Conservation (phyloP, 2,329 filamentous ascomycete species). For the Xylariaceae sp. region DNA sequence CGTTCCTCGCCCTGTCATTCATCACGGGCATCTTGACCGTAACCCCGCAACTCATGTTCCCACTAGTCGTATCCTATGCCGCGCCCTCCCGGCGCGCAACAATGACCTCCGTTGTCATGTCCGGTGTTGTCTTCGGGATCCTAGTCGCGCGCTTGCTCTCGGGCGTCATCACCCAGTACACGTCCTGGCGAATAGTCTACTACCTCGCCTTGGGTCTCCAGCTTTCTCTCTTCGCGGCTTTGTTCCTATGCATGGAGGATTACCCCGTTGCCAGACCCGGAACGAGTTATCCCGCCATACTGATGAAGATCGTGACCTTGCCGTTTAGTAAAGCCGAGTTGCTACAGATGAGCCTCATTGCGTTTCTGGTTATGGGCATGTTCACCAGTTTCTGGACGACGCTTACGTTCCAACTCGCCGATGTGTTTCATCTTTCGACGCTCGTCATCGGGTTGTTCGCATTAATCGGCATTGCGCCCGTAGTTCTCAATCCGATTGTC, state of each 20-base stretch:
- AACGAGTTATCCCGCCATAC: constrained; percentile 62
- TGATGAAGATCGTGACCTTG: constrained; percentile 64
- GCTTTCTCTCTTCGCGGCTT: constrained; percentile 59
- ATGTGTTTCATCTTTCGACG: constrained; percentile 27
- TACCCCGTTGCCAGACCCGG: constrained; percentile 74
- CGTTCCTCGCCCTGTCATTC: constrained; percentile 70
- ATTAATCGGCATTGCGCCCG: constrained; percentile 28
- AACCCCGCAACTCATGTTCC: constrained; percentile 77
- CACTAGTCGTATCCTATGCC: constrained; percentile 75
- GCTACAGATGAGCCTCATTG: constrained; percentile 66
- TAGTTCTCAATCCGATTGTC: constrained; percentile 28
- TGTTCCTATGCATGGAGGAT: constrained; percentile 76
- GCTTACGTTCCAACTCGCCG: constrained; percentile 29
- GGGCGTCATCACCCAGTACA: constrained; percentile 71
- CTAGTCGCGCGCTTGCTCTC: constrained; percentile 73
- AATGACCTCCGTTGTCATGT: constrained; percentile 71
- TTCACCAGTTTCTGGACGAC: constrained; percentile 55
- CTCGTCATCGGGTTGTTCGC: constrained; percentile 30
- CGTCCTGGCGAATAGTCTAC: constrained; percentile 74
- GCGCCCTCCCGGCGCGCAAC: constrained; percentile 65
- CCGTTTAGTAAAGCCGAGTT: constrained; percentile 65
- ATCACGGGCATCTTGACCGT: constrained; percentile 75
- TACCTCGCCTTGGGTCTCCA: constrained; percentile 74
- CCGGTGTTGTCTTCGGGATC: constrained; percentile 72
- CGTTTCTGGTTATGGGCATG: constrained; percentile 55